Percentiles rank a stretch among this genome's conserved stretches.
phyloP scores from a whole-genome alignment of 2,329 filamentous ascomycete genomes.

The Venturia oleaginea region DNA sequence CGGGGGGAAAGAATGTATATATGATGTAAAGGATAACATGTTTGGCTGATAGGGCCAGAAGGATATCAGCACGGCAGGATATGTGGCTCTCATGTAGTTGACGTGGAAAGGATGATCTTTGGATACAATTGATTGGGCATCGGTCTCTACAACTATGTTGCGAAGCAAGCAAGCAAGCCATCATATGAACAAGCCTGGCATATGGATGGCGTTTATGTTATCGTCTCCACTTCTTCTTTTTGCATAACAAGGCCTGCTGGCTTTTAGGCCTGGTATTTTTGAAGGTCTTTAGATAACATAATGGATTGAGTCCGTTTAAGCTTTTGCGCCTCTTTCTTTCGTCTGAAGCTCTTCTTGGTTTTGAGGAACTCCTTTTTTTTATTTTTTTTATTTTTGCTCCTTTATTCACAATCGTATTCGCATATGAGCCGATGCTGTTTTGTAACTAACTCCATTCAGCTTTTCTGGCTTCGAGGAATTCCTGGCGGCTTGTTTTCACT shows the following conservation, averaged over 20 bases:
- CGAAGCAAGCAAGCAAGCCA: not conserved
- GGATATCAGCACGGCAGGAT: not conserved
- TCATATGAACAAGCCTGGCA: not conserved
- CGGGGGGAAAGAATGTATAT: not conserved
- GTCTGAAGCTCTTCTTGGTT: too few species aligned
- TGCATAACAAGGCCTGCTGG: not conserved
- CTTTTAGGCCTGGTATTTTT: not conserved
- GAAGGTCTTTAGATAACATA: not conserved
- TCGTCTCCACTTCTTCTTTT: not conserved
- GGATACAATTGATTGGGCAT: not conserved
- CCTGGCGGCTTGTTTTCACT: too few species aligned
- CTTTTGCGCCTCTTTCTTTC: not conserved
- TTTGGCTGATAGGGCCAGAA: not conserved
- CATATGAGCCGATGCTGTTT: too few species aligned
- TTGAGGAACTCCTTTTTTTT: too few species aligned
- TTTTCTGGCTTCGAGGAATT: too few species aligned
- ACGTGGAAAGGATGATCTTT: not conserved
- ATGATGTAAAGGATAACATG: not conserved
- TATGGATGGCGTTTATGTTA: not conserved
- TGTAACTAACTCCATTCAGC: too few species aligned
- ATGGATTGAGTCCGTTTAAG: not conserved
- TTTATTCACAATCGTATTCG: too few species aligned
- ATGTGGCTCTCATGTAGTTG: not conserved
- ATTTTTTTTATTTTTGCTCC: too few species aligned
- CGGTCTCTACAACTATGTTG: not conserved